These are phyloP conservation scores for Coemansia sp. DNA, from an alignment of 192 early-diverging fungal genomes.

Conservation along the genomic window DNA sequence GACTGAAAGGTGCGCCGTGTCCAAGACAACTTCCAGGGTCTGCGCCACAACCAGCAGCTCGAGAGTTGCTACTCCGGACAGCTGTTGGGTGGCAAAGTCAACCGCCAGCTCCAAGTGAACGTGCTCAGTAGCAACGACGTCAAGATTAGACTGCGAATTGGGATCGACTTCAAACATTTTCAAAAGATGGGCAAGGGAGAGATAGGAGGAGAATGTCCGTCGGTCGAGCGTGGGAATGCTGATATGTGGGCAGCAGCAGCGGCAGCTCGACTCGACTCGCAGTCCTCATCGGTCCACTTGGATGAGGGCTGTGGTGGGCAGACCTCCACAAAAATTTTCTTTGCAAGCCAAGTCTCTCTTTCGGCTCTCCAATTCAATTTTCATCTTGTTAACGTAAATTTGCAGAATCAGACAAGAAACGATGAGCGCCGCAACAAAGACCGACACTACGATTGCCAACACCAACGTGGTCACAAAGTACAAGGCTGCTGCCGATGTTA, in stretches of 20 bases:
- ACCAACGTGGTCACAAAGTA: slow-evolving; percentile 84
- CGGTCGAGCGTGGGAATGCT: neutral
- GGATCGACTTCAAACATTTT: slow-evolving; percentile 65
- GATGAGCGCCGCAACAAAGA: slow-evolving; percentile 34
- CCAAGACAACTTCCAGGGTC: slow-evolving; percentile 64
- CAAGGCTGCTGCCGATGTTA: slow-evolving; percentile 85
- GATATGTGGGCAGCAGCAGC: neutral
- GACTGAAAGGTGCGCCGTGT: slow-evolving; percentile 57
- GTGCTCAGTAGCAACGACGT: slow-evolving; percentile 70
- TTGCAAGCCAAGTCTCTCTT: neutral
- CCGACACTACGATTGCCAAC: slow-evolving; percentile 64
- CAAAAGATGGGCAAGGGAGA: neutral
- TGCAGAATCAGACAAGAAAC: slow-evolving; percentile 7
- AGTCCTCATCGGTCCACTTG: neutral
- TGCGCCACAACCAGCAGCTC: slow-evolving; percentile 57
- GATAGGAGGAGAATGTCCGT: neutral
- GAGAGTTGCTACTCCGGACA: slow-evolving; percentile 67
- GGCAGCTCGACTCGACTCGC: neutral
- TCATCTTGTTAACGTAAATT: neutral
- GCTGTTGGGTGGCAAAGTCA: slow-evolving; percentile 70
- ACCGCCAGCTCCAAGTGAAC: slow-evolving; percentile 72
- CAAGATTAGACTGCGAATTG: slow-evolving; percentile 79
- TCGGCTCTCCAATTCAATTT: neutral
- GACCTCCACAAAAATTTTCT: slow-evolving; percentile 2
- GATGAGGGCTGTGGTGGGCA: neutral